These are phyloP conservation scores for Cymbopogon citratus DNA, from an alignment of 176 grass and related monocot species.

Conservation along the genomic window DNA sequence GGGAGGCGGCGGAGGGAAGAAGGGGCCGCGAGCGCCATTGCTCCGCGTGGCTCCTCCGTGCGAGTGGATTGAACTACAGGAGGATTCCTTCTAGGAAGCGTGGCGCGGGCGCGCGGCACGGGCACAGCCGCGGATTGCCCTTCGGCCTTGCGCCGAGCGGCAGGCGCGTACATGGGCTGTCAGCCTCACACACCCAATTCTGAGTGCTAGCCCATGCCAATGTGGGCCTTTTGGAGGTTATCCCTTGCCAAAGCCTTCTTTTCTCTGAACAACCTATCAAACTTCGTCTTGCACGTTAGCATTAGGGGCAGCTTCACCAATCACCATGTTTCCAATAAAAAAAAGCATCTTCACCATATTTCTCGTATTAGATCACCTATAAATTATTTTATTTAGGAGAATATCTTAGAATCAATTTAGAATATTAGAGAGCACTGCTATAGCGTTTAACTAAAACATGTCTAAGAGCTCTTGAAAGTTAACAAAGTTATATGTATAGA, in stretches of 20 bases:
- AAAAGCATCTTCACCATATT: neutral
- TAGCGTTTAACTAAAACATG: neutral
- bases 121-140: conserved; percentile 12
- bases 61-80: neutral
- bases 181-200: no score
- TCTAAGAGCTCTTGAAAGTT: neutral
- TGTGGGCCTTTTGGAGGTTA: neutral
- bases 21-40: conserved; percentile 41
- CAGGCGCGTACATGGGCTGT: no score
- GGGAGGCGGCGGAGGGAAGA: conserved; percentile 24
- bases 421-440: neutral
- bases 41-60: neutral
- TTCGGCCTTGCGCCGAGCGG: no score
- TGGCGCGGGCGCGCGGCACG: neutral
- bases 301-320: no score
- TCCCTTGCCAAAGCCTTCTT: no score
- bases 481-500: neutral
- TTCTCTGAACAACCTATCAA: no score
- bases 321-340: no score
- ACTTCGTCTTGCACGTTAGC: no score
- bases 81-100: neutral
- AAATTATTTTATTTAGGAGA: neutral
- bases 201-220: neutral
- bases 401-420: neutral
- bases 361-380: neutral